Percentiles rank a stretch among this genome's conserved stretches.
Evolutionary conservation across 352 stramenopile genomes (phyloP).

Genomic region (Halophytophthora batemanensis): DNA sequence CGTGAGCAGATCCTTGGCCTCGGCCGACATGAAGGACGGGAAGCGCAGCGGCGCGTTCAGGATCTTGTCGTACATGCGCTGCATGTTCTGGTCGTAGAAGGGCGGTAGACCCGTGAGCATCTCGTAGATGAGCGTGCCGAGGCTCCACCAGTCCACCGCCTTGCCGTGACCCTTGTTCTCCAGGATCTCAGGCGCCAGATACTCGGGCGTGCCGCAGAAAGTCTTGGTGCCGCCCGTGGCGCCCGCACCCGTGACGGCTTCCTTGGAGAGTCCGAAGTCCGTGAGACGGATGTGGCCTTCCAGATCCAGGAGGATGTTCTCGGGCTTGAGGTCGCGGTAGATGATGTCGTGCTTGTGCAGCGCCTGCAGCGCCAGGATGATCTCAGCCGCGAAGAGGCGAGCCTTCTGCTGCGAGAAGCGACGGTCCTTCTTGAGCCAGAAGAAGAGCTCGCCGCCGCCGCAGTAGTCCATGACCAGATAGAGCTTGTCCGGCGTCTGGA

Average conservation of each 20-base stretch:
- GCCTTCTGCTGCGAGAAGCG: conserved; percentile 92
- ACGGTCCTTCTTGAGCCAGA: conserved; percentile 94
- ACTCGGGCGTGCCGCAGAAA: conserved; percentile 94
- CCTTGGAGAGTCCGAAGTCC: conserved; percentile 95
- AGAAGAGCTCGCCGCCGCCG: conserved; percentile 93
- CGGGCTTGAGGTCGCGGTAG: conserved; percentile 96
- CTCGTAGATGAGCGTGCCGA: conserved; percentile 94
- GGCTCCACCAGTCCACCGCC: conserved; percentile 88
- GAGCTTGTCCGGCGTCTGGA: conserved; percentile 92
- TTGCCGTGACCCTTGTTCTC: conserved; percentile 93
- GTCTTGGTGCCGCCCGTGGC: conserved; percentile 83
- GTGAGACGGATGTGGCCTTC: conserved; percentile 94
- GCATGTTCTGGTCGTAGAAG: conserved; percentile 95
- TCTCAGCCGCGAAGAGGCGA: conserved; percentile 92
- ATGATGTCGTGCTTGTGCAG: conserved; percentile 95
- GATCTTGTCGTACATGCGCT: conserved; percentile 95
- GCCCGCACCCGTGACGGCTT: conserved; percentile 83
- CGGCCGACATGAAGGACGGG: conserved; percentile 88
- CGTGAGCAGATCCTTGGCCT: conserved; percentile 84
- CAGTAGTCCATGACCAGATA: conserved; percentile 95
- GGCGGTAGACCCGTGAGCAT: conserved; percentile 90
- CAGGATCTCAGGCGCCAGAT: conserved; percentile 93
- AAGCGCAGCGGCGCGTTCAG: conserved; percentile 88
- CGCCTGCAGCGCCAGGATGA: conserved; percentile 90
- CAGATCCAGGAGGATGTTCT: conserved; percentile 94